Conservation (phyloP, 2,329 filamentous ascomycete species). For the Exophiala aquamarina region DNA sequence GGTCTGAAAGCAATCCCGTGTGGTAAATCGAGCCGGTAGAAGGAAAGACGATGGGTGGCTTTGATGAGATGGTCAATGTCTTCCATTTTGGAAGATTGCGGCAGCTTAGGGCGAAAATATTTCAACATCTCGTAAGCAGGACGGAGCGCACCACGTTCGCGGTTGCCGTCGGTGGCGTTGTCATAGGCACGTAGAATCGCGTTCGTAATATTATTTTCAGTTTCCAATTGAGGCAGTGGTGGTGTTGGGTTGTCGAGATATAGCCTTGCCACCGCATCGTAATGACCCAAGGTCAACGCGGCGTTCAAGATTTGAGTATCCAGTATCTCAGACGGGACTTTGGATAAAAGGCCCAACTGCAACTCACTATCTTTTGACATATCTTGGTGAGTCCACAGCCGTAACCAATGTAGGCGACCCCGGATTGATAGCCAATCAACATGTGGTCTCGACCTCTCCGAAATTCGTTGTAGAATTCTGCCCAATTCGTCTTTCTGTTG, state of each 20-base stretch:
- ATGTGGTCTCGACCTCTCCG: slow-evolving; percentile 44
- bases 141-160: slow-evolving; percentile 62
- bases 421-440: slow-evolving; percentile 51
- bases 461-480: slow-evolving; percentile 51
- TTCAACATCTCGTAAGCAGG: slow-evolving; percentile 56
- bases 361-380: slow-evolving; percentile 26
- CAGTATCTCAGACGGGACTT: slow-evolving; percentile 30
- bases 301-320: slow-evolving; percentile 60
- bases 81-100: slow-evolving; percentile 38
- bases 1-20: slow-evolving; percentile 66
- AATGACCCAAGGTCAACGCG: slow-evolving; percentile 50
- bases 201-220: slow-evolving; percentile 54
- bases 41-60: slow-evolving; percentile 64
- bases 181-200: slow-evolving; percentile 60
- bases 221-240: slow-evolving; percentile 43
- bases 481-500: slow-evolving; percentile 55
- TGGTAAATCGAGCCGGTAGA: slow-evolving; percentile 63
- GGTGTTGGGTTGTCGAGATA: slow-evolving; percentile 35
- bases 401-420: slow-evolving; percentile 59
- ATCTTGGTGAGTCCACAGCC: slow-evolving; percentile 51
- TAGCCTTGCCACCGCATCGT: slow-evolving; percentile 41
- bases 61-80: slow-evolving; percentile 56
- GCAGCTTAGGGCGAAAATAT: slow-evolving; percentile 44
- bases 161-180: slow-evolving; percentile 66
- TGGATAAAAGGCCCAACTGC: slow-evolving; percentile 15